Evolutionary conservation across 164 flowering plant species (phyloP).

Genomic region (Vitis cinerea): DNA sequence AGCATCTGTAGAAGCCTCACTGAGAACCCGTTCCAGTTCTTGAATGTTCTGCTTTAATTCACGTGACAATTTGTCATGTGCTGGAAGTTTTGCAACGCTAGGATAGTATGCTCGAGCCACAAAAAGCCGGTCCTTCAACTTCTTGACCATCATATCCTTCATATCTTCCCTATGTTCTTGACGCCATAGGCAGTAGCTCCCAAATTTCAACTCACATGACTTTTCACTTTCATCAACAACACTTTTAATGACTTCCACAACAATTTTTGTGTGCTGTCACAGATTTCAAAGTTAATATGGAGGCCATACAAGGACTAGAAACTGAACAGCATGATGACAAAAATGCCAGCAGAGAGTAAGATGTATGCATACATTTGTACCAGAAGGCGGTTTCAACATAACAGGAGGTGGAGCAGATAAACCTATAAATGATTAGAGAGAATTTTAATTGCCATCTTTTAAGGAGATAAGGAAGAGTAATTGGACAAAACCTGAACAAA

Average conservation of each 20-base stretch:
- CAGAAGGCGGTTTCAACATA: slow-evolving; percentile 16
- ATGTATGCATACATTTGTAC: slow-evolving; percentile 33
- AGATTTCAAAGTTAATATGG: slow-evolving; percentile 10
- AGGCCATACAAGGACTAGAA: neutral
- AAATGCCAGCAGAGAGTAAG: neutral
- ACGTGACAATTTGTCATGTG: slow-evolving; percentile 60
- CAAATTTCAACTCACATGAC: slow-evolving; percentile 71
- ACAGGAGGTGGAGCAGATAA: slow-evolving; percentile 12
- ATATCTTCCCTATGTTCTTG: slow-evolving; percentile 68
- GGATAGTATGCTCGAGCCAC: slow-evolving; percentile 95
- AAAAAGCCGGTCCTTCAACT: slow-evolving; percentile 83
- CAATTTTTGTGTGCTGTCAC: slow-evolving; percentile 26
- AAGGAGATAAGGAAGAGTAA: slow-evolving; percentile 1
- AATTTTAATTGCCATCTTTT: neutral
- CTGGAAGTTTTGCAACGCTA: slow-evolving; percentile 84
- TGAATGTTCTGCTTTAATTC: slow-evolving; percentile 90
- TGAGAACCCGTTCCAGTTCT: slow-evolving; percentile 81
- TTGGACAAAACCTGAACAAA: neutral
- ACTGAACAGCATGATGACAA: neutral
- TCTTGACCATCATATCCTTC: slow-evolving; percentile 77
- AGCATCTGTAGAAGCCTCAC: slow-evolving; percentile 75
- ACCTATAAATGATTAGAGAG: slow-evolving; percentile 27
- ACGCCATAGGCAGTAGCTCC: slow-evolving; percentile 94
- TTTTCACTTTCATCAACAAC: slow-evolving; percentile 44
- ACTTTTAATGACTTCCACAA: slow-evolving; percentile 16